Conservation (phyloP, 2,329 filamentous ascomycete species). For the Paecilomyces variotii region DNA sequence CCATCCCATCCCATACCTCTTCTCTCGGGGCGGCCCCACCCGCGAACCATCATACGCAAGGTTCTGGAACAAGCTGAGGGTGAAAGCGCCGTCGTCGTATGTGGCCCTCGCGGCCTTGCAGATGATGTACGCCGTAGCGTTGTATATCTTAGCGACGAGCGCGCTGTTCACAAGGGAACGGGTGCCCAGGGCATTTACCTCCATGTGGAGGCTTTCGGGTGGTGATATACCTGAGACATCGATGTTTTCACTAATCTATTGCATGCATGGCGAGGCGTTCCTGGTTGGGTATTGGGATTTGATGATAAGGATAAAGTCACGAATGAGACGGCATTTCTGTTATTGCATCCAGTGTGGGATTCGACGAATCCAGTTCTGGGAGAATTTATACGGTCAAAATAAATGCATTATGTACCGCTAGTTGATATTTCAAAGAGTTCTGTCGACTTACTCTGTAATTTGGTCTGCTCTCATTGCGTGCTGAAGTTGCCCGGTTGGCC, state of each 20-base stretch:
- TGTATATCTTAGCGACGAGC: slow-evolving; percentile 53
- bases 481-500: not conserved
- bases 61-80: slow-evolving; percentile 52
- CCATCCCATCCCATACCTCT: slow-evolving; percentile 15
- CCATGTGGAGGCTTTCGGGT: slow-evolving; percentile 52
- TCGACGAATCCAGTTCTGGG: not conserved
- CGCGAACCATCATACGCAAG: slow-evolving; percentile 45
- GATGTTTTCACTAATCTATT: not conserved
- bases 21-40: slow-evolving; percentile 45
- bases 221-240: slow-evolving; percentile 7
- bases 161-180: slow-evolving; percentile 59
- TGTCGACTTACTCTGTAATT: not conserved
- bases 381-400: not conserved
- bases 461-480: not conserved
- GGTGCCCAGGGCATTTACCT: slow-evolving; percentile 57
- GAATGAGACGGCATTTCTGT: not conserved
- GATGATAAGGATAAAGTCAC: not conserved
- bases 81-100: slow-evolving; percentile 56
- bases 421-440: not conserved
- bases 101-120: slow-evolving; percentile 49
- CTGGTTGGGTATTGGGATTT: not conserved
- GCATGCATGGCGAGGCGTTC: not conserved
- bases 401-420: not conserved
- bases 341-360: not conserved
- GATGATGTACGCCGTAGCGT: slow-evolving; percentile 49